Evolutionary conservation across 2,329 filamentous ascomycete genomes (phyloP).

Genomic region (Paradendryphiella salina): DNA sequence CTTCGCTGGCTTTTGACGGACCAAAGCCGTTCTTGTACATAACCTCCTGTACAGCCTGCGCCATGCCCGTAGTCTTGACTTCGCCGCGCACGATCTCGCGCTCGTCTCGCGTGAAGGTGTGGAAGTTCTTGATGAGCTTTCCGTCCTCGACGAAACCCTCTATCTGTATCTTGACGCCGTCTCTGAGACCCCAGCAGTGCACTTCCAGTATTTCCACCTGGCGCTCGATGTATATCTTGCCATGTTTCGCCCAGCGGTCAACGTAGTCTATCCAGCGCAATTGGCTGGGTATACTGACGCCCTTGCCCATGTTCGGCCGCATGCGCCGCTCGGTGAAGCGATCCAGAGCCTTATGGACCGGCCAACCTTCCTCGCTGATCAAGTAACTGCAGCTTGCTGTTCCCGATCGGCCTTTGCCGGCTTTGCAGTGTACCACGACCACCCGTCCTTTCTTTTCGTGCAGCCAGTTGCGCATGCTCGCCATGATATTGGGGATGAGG

Average conservation of each 20-base stretch:
- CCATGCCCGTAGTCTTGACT: conserved; percentile 49
- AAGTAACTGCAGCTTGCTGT: conserved; percentile 87
- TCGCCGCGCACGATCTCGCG: conserved; percentile 66
- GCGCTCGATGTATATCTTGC: conserved; percentile 80
- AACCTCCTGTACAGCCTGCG: conserved; percentile 52
- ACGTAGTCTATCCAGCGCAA: conserved; percentile 86
- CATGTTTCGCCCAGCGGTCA: conserved; percentile 76
- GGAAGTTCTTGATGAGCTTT: conserved; percentile 79
- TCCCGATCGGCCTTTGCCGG: conserved; percentile 90
- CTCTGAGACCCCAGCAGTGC: conserved; percentile 83
- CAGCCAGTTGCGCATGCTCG: conserved; percentile 89
- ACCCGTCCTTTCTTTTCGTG: conserved; percentile 61
- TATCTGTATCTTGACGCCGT: conserved; percentile 84
- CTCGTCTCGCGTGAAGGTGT: conserved; percentile 76
- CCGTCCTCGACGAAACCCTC: conserved; percentile 89
- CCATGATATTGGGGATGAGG: conserved; percentile 85
- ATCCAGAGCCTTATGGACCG: conserved; percentile 63
- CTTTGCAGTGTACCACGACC: conserved; percentile 94
- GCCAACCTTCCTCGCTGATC: conserved; percentile 81
- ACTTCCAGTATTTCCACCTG: conserved; percentile 85
- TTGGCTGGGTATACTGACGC: conserved; percentile 92
- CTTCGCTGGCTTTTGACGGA: conserved; percentile 27
- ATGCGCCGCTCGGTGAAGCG: conserved; percentile 82
- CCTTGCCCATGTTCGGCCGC: conserved; percentile 83
- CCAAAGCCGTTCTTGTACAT: conserved; percentile 47